Conservation (phyloP, 129 eudicot genomes). For the Heracleum sosnowskyi region DNA sequence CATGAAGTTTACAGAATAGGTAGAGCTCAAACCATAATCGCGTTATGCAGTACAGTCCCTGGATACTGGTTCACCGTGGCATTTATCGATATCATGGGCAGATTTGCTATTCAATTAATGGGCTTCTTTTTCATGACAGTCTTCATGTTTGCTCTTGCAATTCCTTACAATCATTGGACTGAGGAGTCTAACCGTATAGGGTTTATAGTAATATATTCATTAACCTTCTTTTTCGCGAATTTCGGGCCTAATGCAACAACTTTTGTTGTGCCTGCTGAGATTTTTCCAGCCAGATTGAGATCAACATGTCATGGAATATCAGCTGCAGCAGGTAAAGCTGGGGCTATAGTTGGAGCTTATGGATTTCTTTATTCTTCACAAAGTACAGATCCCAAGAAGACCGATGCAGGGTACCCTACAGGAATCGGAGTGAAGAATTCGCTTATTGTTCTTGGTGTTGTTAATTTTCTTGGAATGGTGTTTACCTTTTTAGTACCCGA, state of each 20-base stretch:
- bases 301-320: conserved; percentile 54
- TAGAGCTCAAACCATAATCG: conserved; percentile 34
- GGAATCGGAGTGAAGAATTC: conserved; percentile 40
- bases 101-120: conserved; percentile 31
- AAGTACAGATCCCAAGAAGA: conserved; percentile 17
- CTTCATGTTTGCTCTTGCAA: conserved; percentile 39
- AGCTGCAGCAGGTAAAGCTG: conserved; percentile 38
- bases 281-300: conserved; percentile 42
- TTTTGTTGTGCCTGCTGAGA: conserved; percentile 41
- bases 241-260: conserved; percentile 50
- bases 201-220: conserved; percentile 31
- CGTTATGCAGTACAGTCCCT: conserved; percentile 33
- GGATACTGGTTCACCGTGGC: conserved; percentile 39
- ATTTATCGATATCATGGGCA: conserved; percentile 24
- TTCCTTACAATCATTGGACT: conserved; percentile 38
- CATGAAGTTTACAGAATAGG: conserved; percentile 31
- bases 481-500: conserved; percentile 42
- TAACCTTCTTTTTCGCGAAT: conserved; percentile 43
- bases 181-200: conserved; percentile 24
- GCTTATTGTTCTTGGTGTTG: conserved; percentile 25
- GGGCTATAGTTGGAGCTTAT: conserved; percentile 40
- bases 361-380: conserved; percentile 41
- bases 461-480: conserved; percentile 24
- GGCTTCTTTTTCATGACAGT: conserved; percentile 45
- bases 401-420: conserved; percentile 29